Base-by-base conservation (phyloP, 2,329 filamentous ascomycete species). In the Colletotrichum destructivum region DNA sequence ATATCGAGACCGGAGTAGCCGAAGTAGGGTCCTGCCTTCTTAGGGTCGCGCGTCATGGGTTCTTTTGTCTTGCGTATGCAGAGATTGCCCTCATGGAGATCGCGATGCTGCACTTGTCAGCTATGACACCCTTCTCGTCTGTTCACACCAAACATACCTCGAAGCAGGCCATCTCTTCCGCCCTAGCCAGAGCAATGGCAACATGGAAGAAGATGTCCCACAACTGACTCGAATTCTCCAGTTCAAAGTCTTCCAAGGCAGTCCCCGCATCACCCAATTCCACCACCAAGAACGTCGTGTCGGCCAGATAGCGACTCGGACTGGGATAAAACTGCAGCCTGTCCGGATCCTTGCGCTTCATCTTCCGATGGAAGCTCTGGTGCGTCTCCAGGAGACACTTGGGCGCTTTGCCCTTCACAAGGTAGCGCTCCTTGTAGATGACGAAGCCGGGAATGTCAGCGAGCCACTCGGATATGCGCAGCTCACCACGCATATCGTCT, bases 401-500 rank as follows among this genome's bases (percentile, higher is more conserved):
- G 4, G 88, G 85, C 0, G 88, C 84, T 72, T 86, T 87, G 0
- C 90, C 90, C 75, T 85, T 82, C 1, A 91, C 87, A 40, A 91
- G 80, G 69, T 91, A 90, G 9, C 88, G 84, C 77, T 91, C 89
- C 78, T 92, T 92, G 82, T 91, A 92, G 21, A 90, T 84, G 42
- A 91, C 89, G 72, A 91, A 92, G 0, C 90, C 90, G 0, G 90
- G 89, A 15, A 92, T 87, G 71, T 90, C 89, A 21, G 90, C 88
- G 21, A 92, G 81, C 82, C 87, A 88, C 77, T 92, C 89, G 2
- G 90, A 91, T 56, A 92, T 91, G 60, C 85, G 83, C 26, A 92
- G 82, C 76, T 92, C 90, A 31, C 89, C 89, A 3, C 85, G 80
- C 40, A 92, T 82, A 75, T 89, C 88, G 1, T 84, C 83, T 70